A percentile compares a stretch with the other conserved stretches of the same genome.
These are phyloP conservation scores for Fusarium longipes DNA, from an alignment of 2,329 filamentous ascomycete genomes.

Conservation along the genomic window DNA sequence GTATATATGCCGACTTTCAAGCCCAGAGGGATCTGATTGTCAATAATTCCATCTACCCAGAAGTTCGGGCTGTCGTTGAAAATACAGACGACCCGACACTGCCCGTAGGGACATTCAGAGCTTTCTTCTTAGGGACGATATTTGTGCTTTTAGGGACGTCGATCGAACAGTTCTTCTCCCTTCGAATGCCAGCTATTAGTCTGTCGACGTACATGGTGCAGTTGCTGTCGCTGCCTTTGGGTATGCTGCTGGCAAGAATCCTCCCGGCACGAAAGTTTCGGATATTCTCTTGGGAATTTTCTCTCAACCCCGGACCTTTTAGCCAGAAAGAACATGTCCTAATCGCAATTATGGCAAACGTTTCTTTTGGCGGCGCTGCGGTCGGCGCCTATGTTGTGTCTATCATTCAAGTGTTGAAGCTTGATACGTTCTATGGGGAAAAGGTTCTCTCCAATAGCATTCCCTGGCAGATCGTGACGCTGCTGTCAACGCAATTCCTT, in stretches of 20 bases:
- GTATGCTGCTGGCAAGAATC: constrained; percentile 49
- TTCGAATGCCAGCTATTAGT: constrained; percentile 55
- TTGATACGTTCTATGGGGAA: constrained; percentile 60
- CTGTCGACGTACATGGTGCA: constrained; percentile 56
- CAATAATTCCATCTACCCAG: constrained; percentile 54
- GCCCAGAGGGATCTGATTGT: constrained; percentile 44
- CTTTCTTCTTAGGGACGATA: constrained; percentile 53
- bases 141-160: constrained; percentile 47
- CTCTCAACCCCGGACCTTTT: constrained; percentile 61
- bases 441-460: constrained; percentile 49
- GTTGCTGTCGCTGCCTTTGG: constrained; percentile 54
- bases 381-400: constrained; percentile 57
- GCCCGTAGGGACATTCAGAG: constrained; percentile 56
- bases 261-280: constrained; percentile 22
- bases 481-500: constrained; percentile 61
- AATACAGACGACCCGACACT: constrained; percentile 55
- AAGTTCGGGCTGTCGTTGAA: constrained; percentile 60
- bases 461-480: constrained; percentile 59
- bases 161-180: constrained; percentile 53
- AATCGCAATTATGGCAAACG: constrained; percentile 68
- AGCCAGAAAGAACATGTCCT: constrained; percentile 66
- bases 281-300: constrained; percentile 42
- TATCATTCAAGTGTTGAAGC: constrained; percentile 59
- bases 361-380: constrained; percentile 49
- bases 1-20: constrained; percentile 38